Conservation (phyloP, 208 protist species). For the Leptomonas seymouri region DNA sequence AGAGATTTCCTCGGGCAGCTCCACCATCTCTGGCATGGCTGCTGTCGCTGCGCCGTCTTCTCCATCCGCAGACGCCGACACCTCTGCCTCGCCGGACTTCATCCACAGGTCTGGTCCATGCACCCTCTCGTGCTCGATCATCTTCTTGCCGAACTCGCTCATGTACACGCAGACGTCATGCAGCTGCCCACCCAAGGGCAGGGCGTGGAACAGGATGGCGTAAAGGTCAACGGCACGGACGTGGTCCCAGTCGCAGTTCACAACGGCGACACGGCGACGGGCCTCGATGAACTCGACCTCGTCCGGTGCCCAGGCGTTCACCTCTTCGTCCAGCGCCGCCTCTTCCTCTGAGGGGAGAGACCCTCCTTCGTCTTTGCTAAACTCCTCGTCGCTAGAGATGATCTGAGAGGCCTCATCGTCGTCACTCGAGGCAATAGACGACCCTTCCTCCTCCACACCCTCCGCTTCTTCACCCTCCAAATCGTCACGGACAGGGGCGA, state of each 20-base stretch:
- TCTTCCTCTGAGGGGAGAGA: conserved; percentile 31
- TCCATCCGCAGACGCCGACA: conserved; percentile 8
- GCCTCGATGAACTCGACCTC: conserved; percentile 82
- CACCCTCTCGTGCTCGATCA: conserved; percentile 87
- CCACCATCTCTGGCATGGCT: conserved; percentile 34
- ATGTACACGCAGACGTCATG: conserved; percentile 93
- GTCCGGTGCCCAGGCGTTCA: conserved; percentile 67
- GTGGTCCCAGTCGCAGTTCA: conserved; percentile 97
- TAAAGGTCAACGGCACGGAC: conserved; percentile 95
- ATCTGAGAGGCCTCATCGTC: neutral
- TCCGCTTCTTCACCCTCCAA: conserved; percentile 37
- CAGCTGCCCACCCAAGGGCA: conserved; percentile 93
- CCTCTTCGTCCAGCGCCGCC: conserved; percentile 62
- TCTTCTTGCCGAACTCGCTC: conserved; percentile 95
- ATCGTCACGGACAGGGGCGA: conserved; percentile 35
- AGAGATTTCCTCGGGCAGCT: conserved; percentile 39
- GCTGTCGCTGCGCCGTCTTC: conserved; percentile 2
- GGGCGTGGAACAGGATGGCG: conserved; percentile 95
- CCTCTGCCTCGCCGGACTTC: conserved; percentile 43
- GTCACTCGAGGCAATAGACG: neutral
- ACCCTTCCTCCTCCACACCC: conserved; percentile 1
- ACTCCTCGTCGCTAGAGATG: neutral
- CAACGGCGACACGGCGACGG: conserved; percentile 90
- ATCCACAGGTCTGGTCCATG: conserved; percentile 89
- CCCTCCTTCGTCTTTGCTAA: conserved; percentile 31